These are phyloP conservation scores for Xylaria curta DNA, from an alignment of 495 filamentous ascomycete genomes.

Conservation along the genomic window DNA sequence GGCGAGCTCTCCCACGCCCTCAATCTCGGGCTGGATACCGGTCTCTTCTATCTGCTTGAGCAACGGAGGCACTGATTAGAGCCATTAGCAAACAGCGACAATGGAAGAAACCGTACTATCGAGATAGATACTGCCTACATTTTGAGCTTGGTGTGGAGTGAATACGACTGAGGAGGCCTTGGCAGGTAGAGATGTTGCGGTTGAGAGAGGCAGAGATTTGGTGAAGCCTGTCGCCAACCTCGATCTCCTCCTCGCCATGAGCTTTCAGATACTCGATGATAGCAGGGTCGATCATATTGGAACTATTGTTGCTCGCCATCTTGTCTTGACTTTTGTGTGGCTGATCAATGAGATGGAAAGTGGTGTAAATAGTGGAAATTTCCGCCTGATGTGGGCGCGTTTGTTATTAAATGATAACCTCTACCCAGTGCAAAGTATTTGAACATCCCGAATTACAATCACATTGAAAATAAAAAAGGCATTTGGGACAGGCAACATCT, in stretches of 20 bases:
- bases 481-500: neutral
- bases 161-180: constrained; percentile 82
- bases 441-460: neutral
- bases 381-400: neutral
- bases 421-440: neutral
- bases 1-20: constrained; percentile 65
- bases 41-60: constrained; percentile 59
- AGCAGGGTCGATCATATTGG: constrained; percentile 70
- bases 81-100: constrained; percentile 28
- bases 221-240: constrained; percentile 80
- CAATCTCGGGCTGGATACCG: constrained; percentile 61
- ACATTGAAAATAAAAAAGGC: neutral
- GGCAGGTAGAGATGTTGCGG: constrained; percentile 65
- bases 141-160: constrained; percentile 84
- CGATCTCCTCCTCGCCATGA: constrained; percentile 86
- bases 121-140: constrained; percentile 60
- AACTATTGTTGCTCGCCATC: constrained; percentile 38
- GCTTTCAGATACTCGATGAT: constrained; percentile 89
- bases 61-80: constrained; percentile 49
- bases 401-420: neutral
- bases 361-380: constrained; percentile 20
- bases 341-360: no score
- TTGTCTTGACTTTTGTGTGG: constrained; percentile 28
- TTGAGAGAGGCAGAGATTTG: constrained; percentile 82
- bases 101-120: neutral